Conservation (phyloP, 495 filamentous ascomycete genomes). For the Penicillium chermesinum region DNA sequence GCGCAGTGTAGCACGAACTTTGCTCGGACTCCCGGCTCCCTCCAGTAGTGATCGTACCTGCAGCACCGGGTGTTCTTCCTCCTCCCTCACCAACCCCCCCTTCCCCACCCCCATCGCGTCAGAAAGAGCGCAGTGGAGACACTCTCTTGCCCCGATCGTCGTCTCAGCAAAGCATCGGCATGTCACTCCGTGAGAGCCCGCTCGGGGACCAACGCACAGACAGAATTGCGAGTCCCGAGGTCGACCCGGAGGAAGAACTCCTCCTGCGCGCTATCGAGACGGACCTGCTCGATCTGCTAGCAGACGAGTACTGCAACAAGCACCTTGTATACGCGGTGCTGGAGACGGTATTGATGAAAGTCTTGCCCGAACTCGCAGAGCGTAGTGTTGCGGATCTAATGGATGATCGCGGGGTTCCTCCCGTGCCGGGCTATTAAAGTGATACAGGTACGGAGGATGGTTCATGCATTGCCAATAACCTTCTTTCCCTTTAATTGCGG, state of each 20-base stretch:
- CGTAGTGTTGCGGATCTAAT: slow-evolving; percentile 66
- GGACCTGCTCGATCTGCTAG: slow-evolving; percentile 64
- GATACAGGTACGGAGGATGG: neutral
- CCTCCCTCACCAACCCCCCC: slow-evolving; percentile 4
- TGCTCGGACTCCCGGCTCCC: slow-evolving; percentile 29
- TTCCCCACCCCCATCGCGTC: slow-evolving; percentile 10
- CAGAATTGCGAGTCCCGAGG: slow-evolving; percentile 14
- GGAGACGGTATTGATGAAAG: slow-evolving; percentile 68
- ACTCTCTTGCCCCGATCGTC: slow-evolving; percentile 3
- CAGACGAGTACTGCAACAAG: slow-evolving; percentile 82
- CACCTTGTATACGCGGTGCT: slow-evolving; percentile 75
- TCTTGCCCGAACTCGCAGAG: slow-evolving; percentile 81
- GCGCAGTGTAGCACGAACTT: slow-evolving; percentile 31
- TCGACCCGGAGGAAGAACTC: slow-evolving; percentile 30
- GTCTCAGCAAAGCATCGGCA: slow-evolving; percentile 3
- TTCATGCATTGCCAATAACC: slow-evolving; percentile 6
- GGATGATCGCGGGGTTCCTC: slow-evolving; percentile 57
- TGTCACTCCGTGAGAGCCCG: slow-evolving; percentile 2
- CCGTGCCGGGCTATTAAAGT: slow-evolving; percentile 12
- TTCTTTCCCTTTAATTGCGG: neutral
- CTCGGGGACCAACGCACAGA: slow-evolving; percentile 2
- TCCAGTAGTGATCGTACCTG: slow-evolving; percentile 23
- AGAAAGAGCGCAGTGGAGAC: slow-evolving; percentile 2
- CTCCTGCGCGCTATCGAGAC: slow-evolving; percentile 42
- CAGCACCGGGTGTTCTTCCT: slow-evolving; percentile 17